phyloP scores from a whole-genome alignment of 345 rosid genomes.

The Populus davidiana region DNA sequence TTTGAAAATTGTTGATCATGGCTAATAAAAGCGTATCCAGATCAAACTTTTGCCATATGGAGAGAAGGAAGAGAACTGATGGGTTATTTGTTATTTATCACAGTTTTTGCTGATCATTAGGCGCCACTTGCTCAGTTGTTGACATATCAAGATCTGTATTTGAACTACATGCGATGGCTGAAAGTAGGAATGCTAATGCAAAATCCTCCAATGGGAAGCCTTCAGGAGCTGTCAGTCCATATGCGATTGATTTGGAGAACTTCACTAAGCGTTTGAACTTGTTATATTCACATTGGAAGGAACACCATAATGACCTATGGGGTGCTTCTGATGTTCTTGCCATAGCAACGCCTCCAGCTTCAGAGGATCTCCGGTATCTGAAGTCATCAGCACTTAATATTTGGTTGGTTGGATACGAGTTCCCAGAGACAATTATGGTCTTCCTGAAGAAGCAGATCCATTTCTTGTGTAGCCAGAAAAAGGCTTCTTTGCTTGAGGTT shows the following conservation, averaged over 20 bases:
- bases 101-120: conserved; percentile 8
- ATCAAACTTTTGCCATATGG: neutral
- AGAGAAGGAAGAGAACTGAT: neutral
- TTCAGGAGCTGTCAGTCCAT: conserved; percentile 37
- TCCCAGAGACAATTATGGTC: conserved; percentile 92
- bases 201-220: conserved; percentile 37
- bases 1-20: neutral
- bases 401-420: conserved; percentile 95
- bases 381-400: conserved; percentile 84
- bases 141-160: neutral
- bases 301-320: conserved; percentile 60
- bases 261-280: conserved; percentile 60
- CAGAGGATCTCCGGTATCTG: conserved; percentile 79
- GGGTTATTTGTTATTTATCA: neutral
- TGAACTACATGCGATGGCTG: conserved; percentile 46
- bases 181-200: conserved; percentile 49
- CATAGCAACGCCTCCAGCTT: conserved; percentile 76
- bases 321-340: conserved; percentile 65
- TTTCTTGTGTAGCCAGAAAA: conserved; percentile 77
- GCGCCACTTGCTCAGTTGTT: neutral
- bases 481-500: conserved; percentile 71
- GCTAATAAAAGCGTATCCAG: neutral
- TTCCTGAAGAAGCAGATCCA: conserved; percentile 73
- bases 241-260: conserved; percentile 56
- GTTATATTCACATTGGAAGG: conserved; percentile 63